phyloP scores from a whole-genome alignment of 2,329 filamentous ascomycete species.

The Corniculantispora saksenae region DNA sequence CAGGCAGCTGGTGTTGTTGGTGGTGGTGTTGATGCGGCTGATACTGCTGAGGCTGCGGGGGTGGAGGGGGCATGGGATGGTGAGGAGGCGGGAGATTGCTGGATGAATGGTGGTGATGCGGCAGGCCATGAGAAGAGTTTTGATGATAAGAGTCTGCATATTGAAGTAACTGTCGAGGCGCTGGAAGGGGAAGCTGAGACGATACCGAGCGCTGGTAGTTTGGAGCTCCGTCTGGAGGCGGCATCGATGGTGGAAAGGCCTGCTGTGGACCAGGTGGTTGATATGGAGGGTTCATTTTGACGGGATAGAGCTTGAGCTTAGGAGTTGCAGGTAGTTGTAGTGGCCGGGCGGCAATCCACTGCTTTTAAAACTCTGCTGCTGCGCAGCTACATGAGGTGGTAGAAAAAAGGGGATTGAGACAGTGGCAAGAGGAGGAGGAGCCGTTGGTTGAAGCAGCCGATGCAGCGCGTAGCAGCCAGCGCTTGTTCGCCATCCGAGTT shows the following conservation, averaged over 20 bases:
- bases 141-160: slow-evolving; percentile 14
- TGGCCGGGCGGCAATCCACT: not conserved
- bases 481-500: slow-evolving; percentile 4
- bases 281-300: slow-evolving; percentile 15
- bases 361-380: not conserved
- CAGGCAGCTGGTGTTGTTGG: slow-evolving; percentile 4
- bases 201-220: slow-evolving; percentile 11
- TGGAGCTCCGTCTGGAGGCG: not conserved
- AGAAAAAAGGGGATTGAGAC: not conserved
- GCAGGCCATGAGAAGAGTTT: not conserved
- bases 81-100: slow-evolving; percentile 7
- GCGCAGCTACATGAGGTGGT: not conserved
- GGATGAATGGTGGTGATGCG: not conserved
- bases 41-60: slow-evolving; percentile 7
- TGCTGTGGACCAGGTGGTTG: slow-evolving; percentile 10
- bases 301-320: not conserved
- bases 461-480: slow-evolving; percentile 7
- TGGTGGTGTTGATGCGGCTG: not conserved
- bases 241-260: not conserved
- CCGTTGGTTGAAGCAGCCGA: slow-evolving; percentile 13
- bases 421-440: slow-evolving; percentile 4
- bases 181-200: slow-evolving; percentile 7
- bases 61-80: not conserved
- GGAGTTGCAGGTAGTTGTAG: not conserved
- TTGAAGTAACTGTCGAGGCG: slow-evolving; percentile 11